A percentile compares a stretch with the other conserved stretches of the same genome.
Evolutionary conservation across 2,329 filamentous ascomycete genomes (phyloP).

Genomic region (Botryosphaeria agaves): DNA sequence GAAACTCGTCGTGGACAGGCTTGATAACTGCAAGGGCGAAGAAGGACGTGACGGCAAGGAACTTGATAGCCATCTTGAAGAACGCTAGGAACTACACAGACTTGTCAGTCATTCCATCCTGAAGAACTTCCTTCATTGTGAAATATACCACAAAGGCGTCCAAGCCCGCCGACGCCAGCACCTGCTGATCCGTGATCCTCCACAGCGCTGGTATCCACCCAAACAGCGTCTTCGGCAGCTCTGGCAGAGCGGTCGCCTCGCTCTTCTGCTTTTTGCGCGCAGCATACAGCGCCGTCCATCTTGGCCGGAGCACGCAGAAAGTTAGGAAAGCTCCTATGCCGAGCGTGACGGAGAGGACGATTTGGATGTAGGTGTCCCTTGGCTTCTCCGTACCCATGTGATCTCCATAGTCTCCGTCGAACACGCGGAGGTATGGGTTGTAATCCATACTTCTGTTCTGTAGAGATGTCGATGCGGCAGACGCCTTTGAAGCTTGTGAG

Average conservation of each 20-base stretch:
- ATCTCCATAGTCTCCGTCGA: constrained; percentile 11
- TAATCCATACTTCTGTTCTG: no score
- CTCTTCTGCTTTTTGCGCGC: constrained; percentile 65
- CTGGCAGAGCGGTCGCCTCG: constrained; percentile 49
- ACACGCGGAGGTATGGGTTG: no score
- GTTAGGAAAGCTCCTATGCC: constrained; percentile 54
- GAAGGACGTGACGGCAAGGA: constrained; percentile 63
- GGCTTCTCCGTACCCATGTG: constrained; percentile 17
- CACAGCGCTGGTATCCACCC: constrained; percentile 87
- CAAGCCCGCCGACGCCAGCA: constrained; percentile 75
- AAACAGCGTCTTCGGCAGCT: constrained; percentile 68
- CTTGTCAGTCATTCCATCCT: no score
- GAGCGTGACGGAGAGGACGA: constrained; percentile 52
- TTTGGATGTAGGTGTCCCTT: constrained; percentile 39
- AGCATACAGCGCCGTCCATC: constrained; percentile 83
- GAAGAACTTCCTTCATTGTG: no score
- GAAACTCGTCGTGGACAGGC: constrained; percentile 64
- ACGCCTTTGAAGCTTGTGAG: no score
- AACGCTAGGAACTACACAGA: constrained; percentile 64
- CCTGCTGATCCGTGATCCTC: constrained; percentile 71
- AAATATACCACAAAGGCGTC: constrained; percentile 69
- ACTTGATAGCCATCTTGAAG: constrained; percentile 85
- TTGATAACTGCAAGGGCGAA: constrained; percentile 67
- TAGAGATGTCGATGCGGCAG: no score
- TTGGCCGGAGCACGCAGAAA: constrained; percentile 73